These are phyloP conservation scores for Blumeria graminis DNA, from an alignment of 2,329 filamentous ascomycete species.

Conservation along the genomic window DNA sequence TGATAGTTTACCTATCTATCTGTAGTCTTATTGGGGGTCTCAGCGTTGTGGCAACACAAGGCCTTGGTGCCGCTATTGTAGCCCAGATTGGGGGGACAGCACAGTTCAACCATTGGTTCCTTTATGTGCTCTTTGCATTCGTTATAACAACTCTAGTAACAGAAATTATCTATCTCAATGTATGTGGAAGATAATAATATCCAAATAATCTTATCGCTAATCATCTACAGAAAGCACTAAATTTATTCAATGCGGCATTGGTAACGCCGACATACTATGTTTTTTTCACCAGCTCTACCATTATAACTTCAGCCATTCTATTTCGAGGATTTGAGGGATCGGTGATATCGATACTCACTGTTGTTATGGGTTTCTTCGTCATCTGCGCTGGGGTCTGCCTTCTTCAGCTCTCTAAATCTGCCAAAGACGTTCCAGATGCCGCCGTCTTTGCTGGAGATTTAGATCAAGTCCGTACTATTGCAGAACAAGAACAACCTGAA, in stretches of 20 bases:
- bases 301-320: slow-evolving; percentile 75
- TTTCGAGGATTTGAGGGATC: slow-evolving; percentile 90
- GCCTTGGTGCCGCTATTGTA: slow-evolving; percentile 72
- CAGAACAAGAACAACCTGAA: slow-evolving; percentile 87
- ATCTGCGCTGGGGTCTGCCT: slow-evolving; percentile 87
- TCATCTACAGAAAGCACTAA: slow-evolving; percentile 66
- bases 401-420: slow-evolving; percentile 88
- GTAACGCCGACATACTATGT: slow-evolving; percentile 98
- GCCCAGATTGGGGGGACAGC: slow-evolving; percentile 58
- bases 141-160: slow-evolving; percentile 72
- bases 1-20: slow-evolving; percentile 92
- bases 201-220: slow-evolving; percentile 2
- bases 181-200: slow-evolving; percentile 24
- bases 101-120: slow-evolving; percentile 95
- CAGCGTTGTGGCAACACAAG: slow-evolving; percentile 87
- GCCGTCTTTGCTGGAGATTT: slow-evolving; percentile 83
- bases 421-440: slow-evolving; percentile 86
- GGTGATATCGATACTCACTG: slow-evolving; percentile 53
- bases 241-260: slow-evolving; percentile 86
- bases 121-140: slow-evolving; percentile 79
- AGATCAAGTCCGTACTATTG: slow-evolving; percentile 85
- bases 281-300: slow-evolving; percentile 88
- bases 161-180: slow-evolving; percentile 89
- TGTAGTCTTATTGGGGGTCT: slow-evolving; percentile 87
- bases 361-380: slow-evolving; percentile 78